A percentile compares a stretch with the other conserved stretches of the same genome.
Evolutionary conservation across 768 basidiomycete genomes (phyloP).

Genomic region (Tephrocybe sp.): DNA sequence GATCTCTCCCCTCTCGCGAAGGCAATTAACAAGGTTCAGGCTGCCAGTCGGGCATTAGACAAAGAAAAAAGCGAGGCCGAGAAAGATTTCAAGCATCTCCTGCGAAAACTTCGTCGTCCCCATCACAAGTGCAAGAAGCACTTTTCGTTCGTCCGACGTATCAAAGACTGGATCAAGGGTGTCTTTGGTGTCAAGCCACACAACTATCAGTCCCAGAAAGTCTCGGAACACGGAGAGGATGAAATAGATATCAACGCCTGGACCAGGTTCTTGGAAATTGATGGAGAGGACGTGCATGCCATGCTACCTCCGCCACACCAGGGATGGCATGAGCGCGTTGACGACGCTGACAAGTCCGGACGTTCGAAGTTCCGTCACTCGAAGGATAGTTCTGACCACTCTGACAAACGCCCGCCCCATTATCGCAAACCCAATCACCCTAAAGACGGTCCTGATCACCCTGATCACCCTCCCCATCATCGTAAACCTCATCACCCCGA

Average conservation of each 20-base stretch:
- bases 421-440: not conserved
- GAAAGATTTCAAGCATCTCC: conserved; percentile 45
- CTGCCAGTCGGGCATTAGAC: conserved; percentile 56
- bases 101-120: conserved; percentile 36
- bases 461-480: not conserved
- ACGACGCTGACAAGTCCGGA: not conserved
- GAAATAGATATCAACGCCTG: conserved; percentile 22
- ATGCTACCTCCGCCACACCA: conserved; percentile 6
- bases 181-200: conserved; percentile 39
- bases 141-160: conserved; percentile 20
- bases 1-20: conserved; percentile 45
- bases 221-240: conserved; percentile 2
- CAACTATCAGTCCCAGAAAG: conserved; percentile 9
- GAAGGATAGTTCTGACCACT: not conserved
- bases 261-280: conserved; percentile 31
- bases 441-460: not conserved
- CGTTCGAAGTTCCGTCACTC: not conserved
- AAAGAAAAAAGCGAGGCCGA: conserved; percentile 58
- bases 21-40: conserved; percentile 47
- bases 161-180: conserved; percentile 35
- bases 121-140: conserved; percentile 22
- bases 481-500: not conserved
- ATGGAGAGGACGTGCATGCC: conserved; percentile 13
- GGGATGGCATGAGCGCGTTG: not conserved
- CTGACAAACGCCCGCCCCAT: not conserved